Evolutionary conservation across 257 asterid species (phyloP).

Genomic region (Agastache rugosa): DNA sequence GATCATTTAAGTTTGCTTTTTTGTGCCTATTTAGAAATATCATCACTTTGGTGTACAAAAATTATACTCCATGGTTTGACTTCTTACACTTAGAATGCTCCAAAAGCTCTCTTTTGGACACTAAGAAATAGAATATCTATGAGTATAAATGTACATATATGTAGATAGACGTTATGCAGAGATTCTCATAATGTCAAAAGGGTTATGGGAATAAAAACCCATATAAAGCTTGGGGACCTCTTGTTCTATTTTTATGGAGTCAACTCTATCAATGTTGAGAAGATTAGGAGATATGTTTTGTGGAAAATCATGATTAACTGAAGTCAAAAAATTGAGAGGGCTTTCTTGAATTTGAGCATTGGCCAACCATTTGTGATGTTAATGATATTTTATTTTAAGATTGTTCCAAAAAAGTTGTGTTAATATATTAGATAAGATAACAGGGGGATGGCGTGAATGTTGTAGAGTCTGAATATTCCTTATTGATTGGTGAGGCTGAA

Average conservation of each 20-base stretch:
- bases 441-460: not conserved
- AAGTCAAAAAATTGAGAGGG: slow-evolving; percentile 10
- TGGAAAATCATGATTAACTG: not conserved
- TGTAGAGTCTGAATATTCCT: slow-evolving; percentile 40
- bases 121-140: not conserved
- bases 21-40: not conserved
- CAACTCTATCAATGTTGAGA: slow-evolving; percentile 13
- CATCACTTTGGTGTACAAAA: not conserved
- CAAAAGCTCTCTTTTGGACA: not conserved
- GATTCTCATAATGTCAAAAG: not conserved
- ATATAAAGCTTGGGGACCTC: not conserved
- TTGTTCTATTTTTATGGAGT: not conserved
- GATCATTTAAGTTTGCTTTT: not conserved
- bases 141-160: not conserved
- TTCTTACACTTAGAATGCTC: not conserved
- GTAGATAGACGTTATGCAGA: not conserved
- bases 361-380: slow-evolving; percentile 32
- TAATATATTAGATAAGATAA: slow-evolving; percentile 16
- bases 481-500: slow-evolving; percentile 36
- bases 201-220: not conserved
- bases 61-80: not conserved
- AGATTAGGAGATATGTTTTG: not conserved
- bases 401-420: slow-evolving; percentile 12
- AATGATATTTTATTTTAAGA: not conserved
- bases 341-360: slow-evolving; percentile 26